A percentile compares a stretch with the other conserved stretches of the same genome.
Evolutionary conservation across 2,329 filamentous ascomycete genomes (phyloP).

Genomic region (Aspergillus sp.): DNA sequence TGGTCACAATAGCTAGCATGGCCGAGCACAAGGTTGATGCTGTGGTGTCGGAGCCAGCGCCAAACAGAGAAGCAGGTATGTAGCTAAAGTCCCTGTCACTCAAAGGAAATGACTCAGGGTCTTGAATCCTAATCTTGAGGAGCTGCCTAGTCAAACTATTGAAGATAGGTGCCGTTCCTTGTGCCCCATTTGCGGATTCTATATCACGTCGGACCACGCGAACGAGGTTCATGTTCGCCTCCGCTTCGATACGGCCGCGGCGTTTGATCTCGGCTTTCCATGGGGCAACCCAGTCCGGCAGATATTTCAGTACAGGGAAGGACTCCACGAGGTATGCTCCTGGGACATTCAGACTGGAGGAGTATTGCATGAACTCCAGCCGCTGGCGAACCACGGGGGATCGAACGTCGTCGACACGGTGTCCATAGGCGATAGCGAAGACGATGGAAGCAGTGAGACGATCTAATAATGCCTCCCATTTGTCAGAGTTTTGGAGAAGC

Average conservation of each 20-base stretch:
- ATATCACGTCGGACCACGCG: too few species aligned
- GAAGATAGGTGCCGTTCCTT: too few species aligned
- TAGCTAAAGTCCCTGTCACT: background rate
- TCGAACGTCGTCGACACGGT: background rate
- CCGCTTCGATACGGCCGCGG: background rate
- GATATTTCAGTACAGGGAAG: background rate
- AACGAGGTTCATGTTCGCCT: background rate
- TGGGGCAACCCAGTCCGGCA: background rate
- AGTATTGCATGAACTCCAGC: background rate
- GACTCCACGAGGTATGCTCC: background rate
- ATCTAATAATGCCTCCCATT: background rate
- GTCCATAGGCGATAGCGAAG: background rate
- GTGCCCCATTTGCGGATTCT: too few species aligned
- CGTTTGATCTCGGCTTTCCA: background rate
- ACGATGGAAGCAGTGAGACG: background rate
- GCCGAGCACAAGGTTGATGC: background rate
- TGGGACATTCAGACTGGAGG: background rate
- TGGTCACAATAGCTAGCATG: background rate
- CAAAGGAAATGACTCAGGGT: background rate
- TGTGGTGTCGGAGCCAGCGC: background rate
- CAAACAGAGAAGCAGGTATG: background rate
- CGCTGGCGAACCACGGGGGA: background rate
- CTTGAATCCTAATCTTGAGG: background rate
- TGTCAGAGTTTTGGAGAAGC: background rate
- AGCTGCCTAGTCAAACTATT: background rate